These are phyloP conservation scores for Sclerotinia trifoliorum DNA, from an alignment of 2,329 filamentous ascomycete species.

Conservation along the genomic window DNA sequence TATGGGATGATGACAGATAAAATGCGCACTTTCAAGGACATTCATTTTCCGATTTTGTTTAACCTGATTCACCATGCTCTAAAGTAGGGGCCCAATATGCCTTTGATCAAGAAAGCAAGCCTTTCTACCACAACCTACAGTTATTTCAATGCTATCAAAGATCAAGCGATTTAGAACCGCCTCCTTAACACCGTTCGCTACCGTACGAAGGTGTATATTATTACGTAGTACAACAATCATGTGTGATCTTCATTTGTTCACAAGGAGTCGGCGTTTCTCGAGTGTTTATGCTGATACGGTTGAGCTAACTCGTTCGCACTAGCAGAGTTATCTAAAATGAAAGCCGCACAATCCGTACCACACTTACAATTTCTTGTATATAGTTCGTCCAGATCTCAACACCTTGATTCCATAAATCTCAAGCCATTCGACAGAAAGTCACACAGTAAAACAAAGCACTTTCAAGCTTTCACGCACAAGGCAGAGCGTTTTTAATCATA, in stretches of 20 bases:
- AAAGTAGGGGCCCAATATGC: not conserved
- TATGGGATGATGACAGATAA: not conserved
- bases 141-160: not conserved
- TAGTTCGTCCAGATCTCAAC: not conserved
- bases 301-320: not conserved
- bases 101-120: not conserved
- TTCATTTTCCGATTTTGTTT: too few species aligned
- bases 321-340: not conserved
- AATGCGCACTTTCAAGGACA: not conserved
- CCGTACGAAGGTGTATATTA: not conserved
- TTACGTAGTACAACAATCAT: not conserved
- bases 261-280: not conserved
- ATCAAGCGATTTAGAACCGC: not conserved
- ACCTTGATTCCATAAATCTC: too few species aligned
- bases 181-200: not conserved
- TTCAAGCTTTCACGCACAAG: not conserved
- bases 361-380: not conserved
- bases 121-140: not conserved
- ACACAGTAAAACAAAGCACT: not conserved
- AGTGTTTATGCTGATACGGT: not conserved
- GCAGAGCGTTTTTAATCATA: not conserved
- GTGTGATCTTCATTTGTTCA: not conserved
- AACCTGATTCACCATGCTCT: too few species aligned
- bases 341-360: not conserved
- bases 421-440: not conserved